Conservation (phyloP, 2,329 filamentous ascomycete species). For the Cryphonectria nitschkei region DNA sequence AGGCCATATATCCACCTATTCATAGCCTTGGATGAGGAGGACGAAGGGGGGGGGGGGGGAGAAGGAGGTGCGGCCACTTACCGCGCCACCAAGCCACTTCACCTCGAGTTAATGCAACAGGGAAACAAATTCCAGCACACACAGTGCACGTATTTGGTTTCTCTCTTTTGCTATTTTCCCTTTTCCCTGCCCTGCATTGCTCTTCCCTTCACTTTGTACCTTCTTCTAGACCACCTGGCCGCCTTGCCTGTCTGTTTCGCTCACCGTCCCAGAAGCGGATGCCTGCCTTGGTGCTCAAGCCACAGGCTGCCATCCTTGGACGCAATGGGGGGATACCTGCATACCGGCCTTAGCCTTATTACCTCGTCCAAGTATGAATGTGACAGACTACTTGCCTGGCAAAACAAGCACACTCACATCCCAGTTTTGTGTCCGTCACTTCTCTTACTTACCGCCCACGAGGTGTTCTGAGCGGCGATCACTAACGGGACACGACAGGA, state of each 20-base stretch:
- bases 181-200: background rate
- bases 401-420: background rate
- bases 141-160: background rate
- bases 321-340: background rate
- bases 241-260: background rate
- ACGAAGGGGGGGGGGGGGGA: too few species aligned
- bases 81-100: background rate
- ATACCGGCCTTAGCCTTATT: conserved; percentile 12
- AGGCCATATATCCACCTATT: background rate
- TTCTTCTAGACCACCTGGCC: background rate
- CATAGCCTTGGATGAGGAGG: background rate
- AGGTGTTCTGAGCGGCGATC: background rate
- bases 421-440: background rate
- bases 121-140: background rate
- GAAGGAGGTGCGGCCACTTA: background rate
- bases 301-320: background rate
- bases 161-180: background rate
- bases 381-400: background rate
- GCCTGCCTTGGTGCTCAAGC: background rate
- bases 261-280: background rate
- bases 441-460: background rate
- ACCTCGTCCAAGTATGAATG: background rate
- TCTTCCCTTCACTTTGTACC: background rate
- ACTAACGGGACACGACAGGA: background rate
- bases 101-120: background rate